Evolutionary conservation across 169 alveolate genomes (phyloP), one percentile per base, ranked within the genome.

Genomic region (Eimeria tenella): DNA sequence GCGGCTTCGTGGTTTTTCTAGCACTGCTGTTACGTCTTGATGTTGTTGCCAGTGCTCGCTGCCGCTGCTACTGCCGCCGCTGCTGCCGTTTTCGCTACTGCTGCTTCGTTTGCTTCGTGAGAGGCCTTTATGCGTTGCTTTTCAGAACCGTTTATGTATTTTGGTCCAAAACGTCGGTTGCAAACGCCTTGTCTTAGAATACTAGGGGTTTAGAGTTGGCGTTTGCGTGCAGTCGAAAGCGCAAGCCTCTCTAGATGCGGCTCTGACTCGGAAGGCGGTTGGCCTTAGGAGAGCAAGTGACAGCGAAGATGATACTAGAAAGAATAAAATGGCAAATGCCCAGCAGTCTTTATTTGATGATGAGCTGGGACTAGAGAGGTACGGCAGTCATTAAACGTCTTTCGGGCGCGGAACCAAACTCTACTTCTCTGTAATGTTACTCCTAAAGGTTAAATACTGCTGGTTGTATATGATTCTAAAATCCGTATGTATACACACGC

Each of bases 201-300:
- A 3, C 19, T 58, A 10, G 68, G 68, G 68, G 68, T 58, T 58
- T 58, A 58, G 68, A 17, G 68, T 58, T 31, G 42, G 42, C 4
- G 68, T 13, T n/a, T 68, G 77, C n/a, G 31, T n/a, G 77, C 77
- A 68, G 77, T 68, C 77, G 3, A 68, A 68, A n/a, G 77, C 77
- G 13, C 77, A 68, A 23, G 77, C 77, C 31, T 68, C 77, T n/a
- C 31, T 68, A 17, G 77, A 68, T 7, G 77, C 77, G 11, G 77
- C 77, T 8, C 31, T 68, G 31, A 68, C 77, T 10, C 77, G n/a
- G 77, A 68, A 23, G 31, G 77, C 77, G 11, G 77, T 23, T 17
- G 77, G 77, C 31, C 77, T 68, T n/a, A 15, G 77, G 42, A 13
- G 77, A n/a, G 77, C 49, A 15, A 68, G 77, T 23, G 77, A 68